Evolutionary conservation across 2,329 filamentous ascomycete species (phyloP), one percentile per base, ranked within the genome.

Genomic region (Erysiphe neolycopersici): DNA sequence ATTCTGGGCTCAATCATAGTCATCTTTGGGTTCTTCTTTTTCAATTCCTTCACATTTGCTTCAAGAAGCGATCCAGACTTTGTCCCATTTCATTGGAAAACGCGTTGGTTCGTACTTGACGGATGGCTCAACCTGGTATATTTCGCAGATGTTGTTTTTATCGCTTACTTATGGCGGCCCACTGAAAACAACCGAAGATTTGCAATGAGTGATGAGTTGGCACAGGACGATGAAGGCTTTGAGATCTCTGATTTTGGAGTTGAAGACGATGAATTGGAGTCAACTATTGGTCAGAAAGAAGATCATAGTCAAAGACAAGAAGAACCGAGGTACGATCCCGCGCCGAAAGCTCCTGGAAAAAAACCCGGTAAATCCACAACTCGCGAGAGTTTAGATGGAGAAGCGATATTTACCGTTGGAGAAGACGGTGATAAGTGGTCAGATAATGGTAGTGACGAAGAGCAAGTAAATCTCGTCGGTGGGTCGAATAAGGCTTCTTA

Each of bases 141-240:
- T 61, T 73, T 98, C 49, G 81, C 80, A 47, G 87, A 98, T 55
- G 83, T 98, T 22, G 76, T 74, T 44, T 94, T 87, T 61, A 72
- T 98, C 50, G 84, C 89, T 18, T 98, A 95, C 59, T 68, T 98
- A 43, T 98, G 89, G 89, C 71, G 89, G 41, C 89, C 89, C 6
- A 95, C 87, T 18, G 84, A 80, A 43, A 95, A 98, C 62, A 98
- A 98, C 63, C 73, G 85, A 53, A 74, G 89, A 45, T 98, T 98
- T 55, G 89, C 89, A 48, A 98, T 98, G 89, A 92, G 82, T 62
- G 89, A 98, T 56, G 89, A 98, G 71, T 78, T 98, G 56, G 87
- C 89, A 2, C 89, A 95, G 69, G 89, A 98, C 54, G 89, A 98
- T 53, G 87, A 95, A 56, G 89, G 89, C 39, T 98, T 98, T 58